Percentiles rank a stretch among this genome's conserved stretches.
Evolutionary conservation across 2,329 filamentous ascomycete genomes (phyloP).

Genomic region (Chrysoporthe puriensis): DNA sequence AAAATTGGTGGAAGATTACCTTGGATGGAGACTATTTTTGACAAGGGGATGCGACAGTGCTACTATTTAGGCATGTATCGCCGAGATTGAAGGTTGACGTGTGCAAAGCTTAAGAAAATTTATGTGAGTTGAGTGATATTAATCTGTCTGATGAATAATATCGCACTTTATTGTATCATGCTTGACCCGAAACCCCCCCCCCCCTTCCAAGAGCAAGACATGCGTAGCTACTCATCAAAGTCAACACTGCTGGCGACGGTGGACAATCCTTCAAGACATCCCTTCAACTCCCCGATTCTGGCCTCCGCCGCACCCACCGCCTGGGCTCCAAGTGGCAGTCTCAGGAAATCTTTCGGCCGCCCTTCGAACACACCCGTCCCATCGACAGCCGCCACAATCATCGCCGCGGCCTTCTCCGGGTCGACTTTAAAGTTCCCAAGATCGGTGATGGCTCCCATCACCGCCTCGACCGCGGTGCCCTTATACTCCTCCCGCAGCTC

Average conservation of each 20-base stretch:
- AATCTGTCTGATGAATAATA: no score
- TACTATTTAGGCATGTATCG: no score
- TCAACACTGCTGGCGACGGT: conserved; percentile 14
- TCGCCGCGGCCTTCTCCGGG: conserved; percentile 10
- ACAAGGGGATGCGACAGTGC: no score
- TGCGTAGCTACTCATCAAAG: neutral
- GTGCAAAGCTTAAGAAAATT: no score
- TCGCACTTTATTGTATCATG: no score
- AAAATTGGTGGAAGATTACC: no score
- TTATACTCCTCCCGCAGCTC: conserved; percentile 12
- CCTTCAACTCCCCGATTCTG: conserved; percentile 9
- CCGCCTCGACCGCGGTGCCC: conserved; percentile 5
- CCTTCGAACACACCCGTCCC: conserved; percentile 20
- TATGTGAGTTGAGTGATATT: no score
- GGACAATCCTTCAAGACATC: neutral
- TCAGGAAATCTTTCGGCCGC: neutral
- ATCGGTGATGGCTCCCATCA: neutral
- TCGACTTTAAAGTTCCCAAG: conserved; percentile 7
- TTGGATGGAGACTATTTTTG: no score
- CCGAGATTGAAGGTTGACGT: no score
- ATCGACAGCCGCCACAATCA: conserved; percentile 23
- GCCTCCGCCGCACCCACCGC: neutral
- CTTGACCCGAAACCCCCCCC: no score
- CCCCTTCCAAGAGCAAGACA: no score
- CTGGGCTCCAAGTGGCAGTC: conserved; percentile 16